Evolutionary conservation across 1,284 basidiomycete genomes (phyloP), one percentile per base, ranked within the genome.

Genomic region (Ganoderma boninense): DNA sequence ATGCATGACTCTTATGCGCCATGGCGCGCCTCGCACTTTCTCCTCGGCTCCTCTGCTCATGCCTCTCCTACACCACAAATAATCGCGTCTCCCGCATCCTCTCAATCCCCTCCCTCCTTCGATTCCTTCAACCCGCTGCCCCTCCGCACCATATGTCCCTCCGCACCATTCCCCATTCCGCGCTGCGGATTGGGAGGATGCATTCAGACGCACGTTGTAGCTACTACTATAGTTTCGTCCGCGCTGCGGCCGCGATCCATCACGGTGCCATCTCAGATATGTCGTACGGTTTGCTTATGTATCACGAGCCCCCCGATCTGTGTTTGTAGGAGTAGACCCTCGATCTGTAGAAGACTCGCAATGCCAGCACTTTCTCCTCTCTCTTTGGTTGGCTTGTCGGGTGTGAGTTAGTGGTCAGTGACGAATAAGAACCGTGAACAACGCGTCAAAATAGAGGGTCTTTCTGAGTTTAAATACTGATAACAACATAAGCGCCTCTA

Each of bases 271-370:
- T 20, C 54, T 35, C 54, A 23, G 13, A 29, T 26, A 29, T 57
- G 54, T 57, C 54, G 29, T 29, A 18, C 54, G 54, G 54, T 52
- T 26, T 52, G 23, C 23, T 18, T 57, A 57, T 57, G 54, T 57
- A 57, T 57, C 54, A 35, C 32, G 54, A 57, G 29, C 16, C 29
- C 54, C 54, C 16, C 14, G 23, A 35, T 57, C 14, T 16, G 16
- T 13, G 18, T 2, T 20, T 57, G 54, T 57, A 57, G 14, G 29
- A 57, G 11, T 57, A 57, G 13, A 57, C 13, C 32, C 54, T 32
- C 54, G 26, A 57, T 57, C 18, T 57, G 54, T 57, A 57, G 54
- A 57, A 57, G 54, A 20, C 16, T 35, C 29, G 18, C 52, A 54
- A 56, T 56, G 10, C 2, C 29, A 32, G 14, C 5, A 0, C 5